phyloP scores from a whole-genome alignment of 352 stramenopile species.

The Phytophthora tubulina region DNA sequence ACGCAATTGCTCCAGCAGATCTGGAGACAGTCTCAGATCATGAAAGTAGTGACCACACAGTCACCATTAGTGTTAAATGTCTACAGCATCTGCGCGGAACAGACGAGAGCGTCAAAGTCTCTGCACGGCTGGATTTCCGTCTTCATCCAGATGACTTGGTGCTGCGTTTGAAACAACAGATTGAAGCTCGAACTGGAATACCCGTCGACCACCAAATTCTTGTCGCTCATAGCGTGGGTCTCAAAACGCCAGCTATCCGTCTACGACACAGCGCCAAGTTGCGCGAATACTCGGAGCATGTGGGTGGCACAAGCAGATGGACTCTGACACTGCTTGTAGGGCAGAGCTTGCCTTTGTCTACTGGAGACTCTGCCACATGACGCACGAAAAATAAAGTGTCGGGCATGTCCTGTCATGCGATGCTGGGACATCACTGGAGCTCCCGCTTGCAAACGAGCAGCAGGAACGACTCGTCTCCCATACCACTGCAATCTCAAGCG shows the following conservation, averaged over 20 bases:
- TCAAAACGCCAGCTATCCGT: slow-evolving; percentile 28
- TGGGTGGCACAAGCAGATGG: slow-evolving; percentile 31
- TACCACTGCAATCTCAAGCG: slow-evolving; percentile 25
- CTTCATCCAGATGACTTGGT: slow-evolving; percentile 34
- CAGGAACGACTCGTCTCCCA: slow-evolving; percentile 9
- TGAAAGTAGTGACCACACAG: slow-evolving; percentile 2
- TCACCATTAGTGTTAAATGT: slow-evolving; percentile 39
- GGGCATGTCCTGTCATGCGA: not conserved
- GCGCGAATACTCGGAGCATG: slow-evolving; percentile 35
- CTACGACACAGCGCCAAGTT: slow-evolving; percentile 34
- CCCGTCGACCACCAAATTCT: slow-evolving; percentile 46
- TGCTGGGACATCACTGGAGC: not conserved
- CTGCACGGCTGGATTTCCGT: slow-evolving; percentile 32
- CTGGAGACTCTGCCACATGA: slow-evolving; percentile 20
- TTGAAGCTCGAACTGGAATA: slow-evolving; percentile 31
- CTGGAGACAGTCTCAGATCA: slow-evolving; percentile 12
- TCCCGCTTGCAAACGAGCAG: not conserved
- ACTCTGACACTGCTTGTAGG: slow-evolving; percentile 45
- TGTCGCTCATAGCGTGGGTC: slow-evolving; percentile 24
- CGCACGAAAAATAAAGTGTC: slow-evolving; percentile 11
- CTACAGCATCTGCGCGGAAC: slow-evolving; percentile 21
- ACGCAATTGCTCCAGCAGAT: slow-evolving; percentile 32
- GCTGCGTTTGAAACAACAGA: slow-evolving; percentile 40
- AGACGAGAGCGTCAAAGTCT: slow-evolving; percentile 7
- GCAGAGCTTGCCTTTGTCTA: slow-evolving; percentile 38